phyloP scores from a whole-genome alignment of 306 rosid genomes.

The Rosa chinensis region DNA sequence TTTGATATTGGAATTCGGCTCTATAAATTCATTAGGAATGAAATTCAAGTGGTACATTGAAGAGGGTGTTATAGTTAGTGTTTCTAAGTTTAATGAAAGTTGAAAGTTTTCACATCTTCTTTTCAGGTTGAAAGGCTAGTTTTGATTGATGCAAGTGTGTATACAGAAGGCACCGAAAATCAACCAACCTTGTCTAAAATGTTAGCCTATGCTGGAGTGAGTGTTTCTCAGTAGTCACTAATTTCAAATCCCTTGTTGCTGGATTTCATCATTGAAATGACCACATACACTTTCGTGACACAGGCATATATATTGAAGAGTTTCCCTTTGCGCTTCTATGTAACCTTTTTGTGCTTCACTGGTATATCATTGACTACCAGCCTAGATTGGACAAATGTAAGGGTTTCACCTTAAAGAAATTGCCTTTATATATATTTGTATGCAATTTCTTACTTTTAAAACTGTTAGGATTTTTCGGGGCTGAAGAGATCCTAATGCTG shows the following conservation, averaged over 20 bases:
- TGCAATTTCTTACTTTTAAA: background rate
- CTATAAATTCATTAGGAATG: background rate
- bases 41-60: background rate
- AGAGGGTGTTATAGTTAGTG: constrained; percentile 13
- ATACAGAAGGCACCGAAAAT: constrained; percentile 75
- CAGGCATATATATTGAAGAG: constrained; percentile 82
- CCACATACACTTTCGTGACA: constrained; percentile 19
- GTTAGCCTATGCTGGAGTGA: constrained; percentile 81
- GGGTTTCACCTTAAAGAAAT: constrained; percentile 20
- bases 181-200: constrained; percentile 64
- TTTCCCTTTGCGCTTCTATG: constrained; percentile 65
- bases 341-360: constrained; percentile 50
- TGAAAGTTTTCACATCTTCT: constrained; percentile 30
- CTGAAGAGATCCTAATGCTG: constrained; percentile 13
- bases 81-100: constrained; percentile 17
- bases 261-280: constrained; percentile 20
- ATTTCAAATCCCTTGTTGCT: background rate
- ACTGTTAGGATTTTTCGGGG: constrained; percentile 21
- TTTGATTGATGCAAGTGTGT: constrained; percentile 92
- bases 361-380: constrained; percentile 45
- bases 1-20: constrained; percentile 27
- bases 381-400: constrained; percentile 78
- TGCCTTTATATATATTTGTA: background rate
- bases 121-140: constrained; percentile 89
- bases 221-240: constrained; percentile 26